Evolutionary conservation across 108 stramenopile genomes (phyloP).

Genomic region (Schizochytrium sp.): DNA sequence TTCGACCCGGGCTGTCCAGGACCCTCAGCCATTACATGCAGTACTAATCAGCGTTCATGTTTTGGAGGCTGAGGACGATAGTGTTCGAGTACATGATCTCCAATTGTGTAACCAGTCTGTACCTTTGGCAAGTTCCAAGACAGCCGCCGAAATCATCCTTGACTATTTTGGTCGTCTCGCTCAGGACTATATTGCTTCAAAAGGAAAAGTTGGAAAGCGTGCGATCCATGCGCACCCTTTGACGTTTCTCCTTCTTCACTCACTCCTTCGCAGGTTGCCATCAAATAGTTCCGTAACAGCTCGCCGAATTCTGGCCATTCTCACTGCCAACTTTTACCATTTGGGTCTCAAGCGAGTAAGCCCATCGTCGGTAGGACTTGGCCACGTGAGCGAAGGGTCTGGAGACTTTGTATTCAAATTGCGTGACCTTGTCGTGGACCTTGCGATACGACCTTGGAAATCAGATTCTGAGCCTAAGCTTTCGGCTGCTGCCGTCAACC

Average conservation of each 20-base stretch:
- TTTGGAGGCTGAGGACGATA: neutral
- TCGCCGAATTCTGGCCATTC: neutral
- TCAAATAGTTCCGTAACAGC: neutral
- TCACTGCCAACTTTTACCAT: neutral
- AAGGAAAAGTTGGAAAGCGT: neutral
- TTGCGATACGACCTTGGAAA: neutral
- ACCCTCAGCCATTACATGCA: conserved; percentile 5
- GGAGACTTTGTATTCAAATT: conserved; percentile 28
- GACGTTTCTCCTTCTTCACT: conserved; percentile 16
- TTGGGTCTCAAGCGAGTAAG: neutral
- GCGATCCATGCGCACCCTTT: neutral
- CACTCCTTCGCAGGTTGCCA: neutral
- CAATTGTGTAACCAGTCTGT: neutral
- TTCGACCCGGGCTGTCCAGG: neutral
- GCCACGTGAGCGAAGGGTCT: neutral
- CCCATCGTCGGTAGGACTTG: conserved; percentile 23
- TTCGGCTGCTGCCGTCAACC: conserved; percentile 2
- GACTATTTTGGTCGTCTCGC: conserved; percentile 16
- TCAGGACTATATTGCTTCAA: conserved; percentile 37
- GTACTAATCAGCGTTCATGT: conserved; percentile 1
- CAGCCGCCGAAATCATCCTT: neutral
- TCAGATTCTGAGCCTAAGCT: neutral
- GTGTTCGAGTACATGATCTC: neutral
- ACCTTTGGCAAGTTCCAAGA: neutral
- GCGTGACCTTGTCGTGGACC: neutral